These are phyloP conservation scores for Phialocephala sp. DNA, from an alignment of 2,329 filamentous ascomycete genomes.

Conservation along the genomic window DNA sequence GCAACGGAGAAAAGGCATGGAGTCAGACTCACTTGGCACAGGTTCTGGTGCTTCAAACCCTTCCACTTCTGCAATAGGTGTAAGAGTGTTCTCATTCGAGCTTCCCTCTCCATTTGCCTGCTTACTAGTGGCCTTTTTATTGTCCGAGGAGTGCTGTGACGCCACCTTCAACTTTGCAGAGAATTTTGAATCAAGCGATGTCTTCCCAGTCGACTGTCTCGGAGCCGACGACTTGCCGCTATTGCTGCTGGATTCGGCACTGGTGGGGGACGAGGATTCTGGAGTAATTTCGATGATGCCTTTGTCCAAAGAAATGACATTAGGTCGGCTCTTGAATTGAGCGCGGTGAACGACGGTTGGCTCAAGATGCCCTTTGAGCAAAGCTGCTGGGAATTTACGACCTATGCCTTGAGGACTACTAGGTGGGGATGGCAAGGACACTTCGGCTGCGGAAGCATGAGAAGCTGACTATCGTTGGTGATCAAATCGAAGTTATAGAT, in stretches of 20 bases:
- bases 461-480: slow-evolving; percentile 27
- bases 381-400: slow-evolving; percentile 48
- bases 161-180: slow-evolving; percentile 39
- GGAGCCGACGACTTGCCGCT: slow-evolving; percentile 40
- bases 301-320: slow-evolving; percentile 45
- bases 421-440: slow-evolving; percentile 11
- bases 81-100: slow-evolving; percentile 35
- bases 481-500: slow-evolving; percentile 3
- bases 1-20: not conserved
- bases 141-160: slow-evolving; percentile 40
- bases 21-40: slow-evolving; percentile 36
- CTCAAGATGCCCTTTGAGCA: slow-evolving; percentile 47
- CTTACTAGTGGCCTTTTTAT: slow-evolving; percentile 34
- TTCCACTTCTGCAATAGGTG: slow-evolving; percentile 40
- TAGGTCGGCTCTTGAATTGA: slow-evolving; percentile 47
- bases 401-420: slow-evolving; percentile 31
- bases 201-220: slow-evolving; percentile 42
- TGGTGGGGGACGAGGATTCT: slow-evolving; percentile 37
- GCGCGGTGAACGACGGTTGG: slow-evolving; percentile 52
- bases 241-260: slow-evolving; percentile 35
- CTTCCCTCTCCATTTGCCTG: slow-evolving; percentile 27
- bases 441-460: slow-evolving; percentile 26
- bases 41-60: slow-evolving; percentile 33
- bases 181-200: slow-evolving; percentile 49
- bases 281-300: slow-evolving; percentile 32